Percentiles rank a stretch among this genome's conserved stretches.
Evolutionary conservation across 148 eudicot species (phyloP).

Genomic region (Silene uniflora): DNA sequence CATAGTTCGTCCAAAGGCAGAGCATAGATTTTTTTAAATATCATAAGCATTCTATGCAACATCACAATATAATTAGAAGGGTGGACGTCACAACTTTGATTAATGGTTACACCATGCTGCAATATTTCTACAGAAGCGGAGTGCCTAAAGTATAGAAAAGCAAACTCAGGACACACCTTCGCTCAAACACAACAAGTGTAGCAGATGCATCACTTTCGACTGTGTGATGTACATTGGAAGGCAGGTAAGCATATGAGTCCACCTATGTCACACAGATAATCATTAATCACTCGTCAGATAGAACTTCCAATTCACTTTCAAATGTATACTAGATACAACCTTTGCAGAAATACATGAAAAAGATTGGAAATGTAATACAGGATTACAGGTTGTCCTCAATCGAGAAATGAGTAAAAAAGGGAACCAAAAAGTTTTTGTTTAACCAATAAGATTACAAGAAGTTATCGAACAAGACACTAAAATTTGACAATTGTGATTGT

Average conservation of each 20-base stretch:
- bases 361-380: neutral
- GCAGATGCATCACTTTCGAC: slow-evolving; percentile 49
- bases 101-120: neutral
- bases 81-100: neutral
- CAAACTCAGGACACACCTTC: slow-evolving; percentile 49
- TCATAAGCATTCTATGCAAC: neutral
- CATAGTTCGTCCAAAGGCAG: neutral
- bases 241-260: slow-evolving; percentile 88
- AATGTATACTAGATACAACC: neutral
- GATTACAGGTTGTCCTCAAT: neutral
- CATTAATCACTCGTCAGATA: slow-evolving; percentile 10
- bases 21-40: neutral
- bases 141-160: neutral
- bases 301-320: neutral
- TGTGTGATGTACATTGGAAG: slow-evolving; percentile 63
- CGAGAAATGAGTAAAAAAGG: neutral
- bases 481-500: neutral
- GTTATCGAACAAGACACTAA: neutral
- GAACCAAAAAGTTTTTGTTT: neutral
- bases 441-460: neutral
- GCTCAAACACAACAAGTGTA: slow-evolving; percentile 78
- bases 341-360: neutral
- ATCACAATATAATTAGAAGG: neutral
- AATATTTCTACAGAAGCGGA: neutral
- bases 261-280: slow-evolving; percentile 49